phyloP scores from a whole-genome alignment of 768 basidiomycete species.

The Leccinum fibrillosum region DNA sequence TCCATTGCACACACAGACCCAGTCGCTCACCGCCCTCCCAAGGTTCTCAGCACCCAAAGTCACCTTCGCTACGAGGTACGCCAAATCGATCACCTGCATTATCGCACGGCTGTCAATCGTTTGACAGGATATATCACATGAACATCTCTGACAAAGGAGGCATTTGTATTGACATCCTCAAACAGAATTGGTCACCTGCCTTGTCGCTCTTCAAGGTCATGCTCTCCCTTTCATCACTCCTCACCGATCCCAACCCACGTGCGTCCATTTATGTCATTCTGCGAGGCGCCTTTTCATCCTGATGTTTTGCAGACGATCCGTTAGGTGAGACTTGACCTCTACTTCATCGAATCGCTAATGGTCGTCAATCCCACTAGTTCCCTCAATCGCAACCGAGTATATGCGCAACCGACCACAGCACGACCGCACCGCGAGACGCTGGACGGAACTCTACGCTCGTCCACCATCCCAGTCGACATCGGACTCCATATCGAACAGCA shows the following conservation, averaged over 20 bases:
- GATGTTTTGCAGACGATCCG: slow-evolving; percentile 54
- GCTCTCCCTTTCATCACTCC: slow-evolving; percentile 85
- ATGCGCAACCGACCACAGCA: slow-evolving; percentile 62
- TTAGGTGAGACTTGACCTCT: slow-evolving; percentile 44
- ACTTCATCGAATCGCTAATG: not conserved
- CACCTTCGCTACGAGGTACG: slow-evolving; percentile 69
- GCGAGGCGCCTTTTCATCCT: slow-evolving; percentile 7
- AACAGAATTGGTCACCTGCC: slow-evolving; percentile 93
- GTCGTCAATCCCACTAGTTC: slow-evolving; percentile 40
- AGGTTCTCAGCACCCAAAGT: slow-evolving; percentile 82
- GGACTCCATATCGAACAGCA: slow-evolving; percentile 4
- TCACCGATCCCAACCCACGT: slow-evolving; percentile 95
- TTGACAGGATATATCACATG: slow-evolving; percentile 79
- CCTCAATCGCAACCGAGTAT: slow-evolving; percentile 70
- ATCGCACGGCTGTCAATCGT: not conserved
- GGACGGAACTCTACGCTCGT: slow-evolving; percentile 72
- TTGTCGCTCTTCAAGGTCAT: slow-evolving; percentile 93
- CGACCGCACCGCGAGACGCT: slow-evolving; percentile 73
- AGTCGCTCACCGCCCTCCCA: slow-evolving; percentile 1
- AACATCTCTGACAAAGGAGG: slow-evolving; percentile 77
- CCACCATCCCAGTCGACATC: slow-evolving; percentile 32
- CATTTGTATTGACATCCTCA: slow-evolving; percentile 89
- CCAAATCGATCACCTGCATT: not conserved
- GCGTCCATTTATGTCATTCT: slow-evolving; percentile 28
- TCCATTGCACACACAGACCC: not conserved